Percentiles rank a stretch among this genome's conserved stretches.
phyloP scores from a whole-genome alignment of 345 rosid genomes.

The Salix exigua region DNA sequence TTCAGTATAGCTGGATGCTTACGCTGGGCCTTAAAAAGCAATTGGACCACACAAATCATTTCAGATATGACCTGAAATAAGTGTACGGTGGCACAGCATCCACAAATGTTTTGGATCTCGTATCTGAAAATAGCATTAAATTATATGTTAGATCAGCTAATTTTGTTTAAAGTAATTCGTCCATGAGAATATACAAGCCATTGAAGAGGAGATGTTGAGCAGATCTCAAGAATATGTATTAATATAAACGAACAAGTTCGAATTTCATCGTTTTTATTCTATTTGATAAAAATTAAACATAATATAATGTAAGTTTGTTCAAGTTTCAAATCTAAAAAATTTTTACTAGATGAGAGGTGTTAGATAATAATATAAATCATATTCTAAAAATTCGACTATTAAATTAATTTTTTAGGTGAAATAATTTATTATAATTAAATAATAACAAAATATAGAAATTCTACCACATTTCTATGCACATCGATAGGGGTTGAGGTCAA shows the following conservation, averaged over 20 bases:
- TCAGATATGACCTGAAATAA: neutral
- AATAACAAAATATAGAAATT: neutral
- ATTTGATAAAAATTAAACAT: neutral
- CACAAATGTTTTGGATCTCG: slow-evolving; percentile 27
- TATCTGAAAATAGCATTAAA: slow-evolving; percentile 10
- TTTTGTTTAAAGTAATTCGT: neutral
- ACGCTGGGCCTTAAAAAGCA: neutral
- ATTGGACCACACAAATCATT: neutral
- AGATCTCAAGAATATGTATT: neutral
- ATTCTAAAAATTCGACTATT: rapidly evolving
- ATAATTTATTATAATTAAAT: too few relatives aligned
- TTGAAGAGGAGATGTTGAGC: slow-evolving; percentile 18
- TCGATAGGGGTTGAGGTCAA: slow-evolving; percentile 10
- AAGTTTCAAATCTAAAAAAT: rapidly evolving
- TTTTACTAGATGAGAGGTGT: rapidly evolving
- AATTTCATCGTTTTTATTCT: rapidly evolving
- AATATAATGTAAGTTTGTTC: rapidly evolving
- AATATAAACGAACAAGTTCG: too few relatives aligned
- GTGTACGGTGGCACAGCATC: neutral
- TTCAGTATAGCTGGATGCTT: neutral
- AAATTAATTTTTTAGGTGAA: rapidly evolving
- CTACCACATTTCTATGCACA: neutral
- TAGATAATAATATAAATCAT: too few relatives aligned
- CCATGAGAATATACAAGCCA: neutral
- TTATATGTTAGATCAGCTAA: neutral